A percentile compares a stretch with the other conserved stretches of the same genome.
Conservation (phyloP, 345 rosid species). For the Physaria fendleri region DNA sequence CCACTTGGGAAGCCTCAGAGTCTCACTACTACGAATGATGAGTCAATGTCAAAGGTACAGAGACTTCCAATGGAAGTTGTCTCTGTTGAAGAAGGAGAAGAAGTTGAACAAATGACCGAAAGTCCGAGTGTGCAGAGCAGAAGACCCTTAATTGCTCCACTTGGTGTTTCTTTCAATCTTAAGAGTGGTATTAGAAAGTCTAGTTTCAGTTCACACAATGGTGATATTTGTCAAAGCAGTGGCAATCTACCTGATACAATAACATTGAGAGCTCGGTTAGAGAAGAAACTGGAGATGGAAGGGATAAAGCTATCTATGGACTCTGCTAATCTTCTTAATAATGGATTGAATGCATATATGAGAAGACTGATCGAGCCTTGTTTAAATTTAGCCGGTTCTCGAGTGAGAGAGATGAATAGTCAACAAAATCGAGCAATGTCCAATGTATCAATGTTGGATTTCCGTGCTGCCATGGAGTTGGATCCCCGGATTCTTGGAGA, state of each 20-base stretch:
- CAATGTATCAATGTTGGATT: slow-evolving; percentile 48
- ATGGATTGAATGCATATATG: slow-evolving; percentile 54
- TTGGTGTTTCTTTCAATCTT: slow-evolving; percentile 54
- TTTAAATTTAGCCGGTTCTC: slow-evolving; percentile 46
- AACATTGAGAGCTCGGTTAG: slow-evolving; percentile 50
- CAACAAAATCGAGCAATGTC: slow-evolving; percentile 18
- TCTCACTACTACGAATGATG: slow-evolving; percentile 40
- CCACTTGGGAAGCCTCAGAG: slow-evolving; percentile 81
- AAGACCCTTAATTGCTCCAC: slow-evolving; percentile 75
- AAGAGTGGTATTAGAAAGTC: slow-evolving; percentile 39
- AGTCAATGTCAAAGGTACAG: slow-evolving; percentile 44
- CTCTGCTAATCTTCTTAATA: slow-evolving; percentile 63
- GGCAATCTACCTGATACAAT: slow-evolving; percentile 66
- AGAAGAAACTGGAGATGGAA: slow-evolving; percentile 55
- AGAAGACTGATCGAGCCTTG: slow-evolving; percentile 69
- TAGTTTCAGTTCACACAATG: slow-evolving; percentile 22
- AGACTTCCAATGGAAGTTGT: slow-evolving; percentile 53
- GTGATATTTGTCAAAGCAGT: slow-evolving; percentile 40
- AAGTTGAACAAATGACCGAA: slow-evolving; percentile 77
- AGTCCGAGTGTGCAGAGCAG: slow-evolving; percentile 76
- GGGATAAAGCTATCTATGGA: slow-evolving; percentile 47
- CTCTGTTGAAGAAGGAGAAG: slow-evolving; percentile 97
- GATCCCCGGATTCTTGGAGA: slow-evolving; percentile 70
- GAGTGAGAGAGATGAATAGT: slow-evolving; percentile 19
- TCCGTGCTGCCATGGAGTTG: slow-evolving; percentile 57